A percentile compares a stretch with the other conserved stretches of the same genome.
phyloP scores from a whole-genome alignment of 192 early-diverging fungal genomes.

The Lobulomyces angularis region DNA sequence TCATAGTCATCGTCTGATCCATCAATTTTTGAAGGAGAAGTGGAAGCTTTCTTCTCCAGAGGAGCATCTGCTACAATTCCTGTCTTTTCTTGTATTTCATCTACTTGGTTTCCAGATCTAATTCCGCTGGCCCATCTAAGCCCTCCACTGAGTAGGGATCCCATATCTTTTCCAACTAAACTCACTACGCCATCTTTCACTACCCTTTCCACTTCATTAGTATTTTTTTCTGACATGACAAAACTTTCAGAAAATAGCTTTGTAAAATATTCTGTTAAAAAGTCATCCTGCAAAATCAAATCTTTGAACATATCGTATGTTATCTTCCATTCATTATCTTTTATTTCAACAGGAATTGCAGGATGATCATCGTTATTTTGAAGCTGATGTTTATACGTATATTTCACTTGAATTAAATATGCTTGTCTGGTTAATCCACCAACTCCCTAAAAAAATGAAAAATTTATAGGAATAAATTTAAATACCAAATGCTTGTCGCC shows the following conservation, averaged over 20 bases:
- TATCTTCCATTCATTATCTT: constrained; percentile 16
- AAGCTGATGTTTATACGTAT: constrained; percentile 8
- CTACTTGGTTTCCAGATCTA: constrained; percentile 40
- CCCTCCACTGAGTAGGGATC: too few species aligned
- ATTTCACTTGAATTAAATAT: constrained; percentile 37
- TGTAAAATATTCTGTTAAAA: constrained; percentile 76
- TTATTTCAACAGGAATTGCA: constrained; percentile 6
- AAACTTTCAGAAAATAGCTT: constrained; percentile 47
- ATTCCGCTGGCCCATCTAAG: constrained; percentile 33
- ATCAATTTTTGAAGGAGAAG: too few species aligned
- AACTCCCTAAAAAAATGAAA: too few species aligned
- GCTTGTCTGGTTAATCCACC: too few species aligned
- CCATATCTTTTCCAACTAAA: too few species aligned
- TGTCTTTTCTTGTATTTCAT: too few species aligned
- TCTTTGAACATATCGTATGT: constrained; percentile 49
- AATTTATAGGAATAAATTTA: constrained; percentile 47
- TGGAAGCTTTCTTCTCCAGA: too few species aligned
- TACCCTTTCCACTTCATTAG: not conserved
- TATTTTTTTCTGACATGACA: constrained; percentile 40
- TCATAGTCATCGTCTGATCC: too few species aligned
- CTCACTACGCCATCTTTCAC: too few species aligned
- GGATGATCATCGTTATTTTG: constrained; percentile 9
- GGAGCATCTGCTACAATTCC: too few species aligned
- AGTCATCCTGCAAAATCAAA: constrained; percentile 73
- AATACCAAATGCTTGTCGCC: constrained; percentile 43